Base-by-base conservation (phyloP, 148 eudicot genomes). In the Rhododendron ovatum region DNA sequence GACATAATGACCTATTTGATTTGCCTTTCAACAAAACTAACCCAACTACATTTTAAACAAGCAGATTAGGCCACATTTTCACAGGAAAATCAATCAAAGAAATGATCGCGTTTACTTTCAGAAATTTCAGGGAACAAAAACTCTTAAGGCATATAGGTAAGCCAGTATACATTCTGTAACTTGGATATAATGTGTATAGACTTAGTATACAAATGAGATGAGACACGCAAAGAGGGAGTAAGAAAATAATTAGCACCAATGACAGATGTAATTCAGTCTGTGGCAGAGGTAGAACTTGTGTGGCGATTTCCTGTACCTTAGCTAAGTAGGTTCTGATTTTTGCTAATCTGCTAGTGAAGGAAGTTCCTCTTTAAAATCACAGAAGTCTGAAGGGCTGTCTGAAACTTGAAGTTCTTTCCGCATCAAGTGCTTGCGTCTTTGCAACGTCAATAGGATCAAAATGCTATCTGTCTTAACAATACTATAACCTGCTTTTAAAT, bases 351-450 rank as follows among this genome's bases (percentile, higher is more conserved):
- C 41, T 80, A 80, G 71, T 74, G 73, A 87, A 85, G 82, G 79
- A 86, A 80, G 85, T 55, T 81, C 82, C 51, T 87, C 88, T 39
- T 45, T 76, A 79, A 55, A 74, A 84, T 84, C 73, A 41, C 33
- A 69, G 7, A 80, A 18, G 45, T 85, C 88, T 50, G 87, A 78
- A 81, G 45, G 63, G 85, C 50, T 83, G n/a, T 88, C 81, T 75
- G 85, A 80, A 24, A 76, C 39, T 24, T 93, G 92, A 91, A 94
- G 96, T 84, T 91, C 90, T 91, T 97, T 93, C 82, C 95, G 77
- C 99, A 97, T 97, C 89, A 97, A 91, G 87, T 94, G 93, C 87
- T 95, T 97, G 84, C 98, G 94, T 86, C 98, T 92, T 86, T 94
- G 99, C 82, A 97, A 86, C 30, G 89, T 91, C 82, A 97, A 90